phyloP scores from a whole-genome alignment of 1,139 yeast genomes.

The Blastobotrys capitulatus region DNA sequence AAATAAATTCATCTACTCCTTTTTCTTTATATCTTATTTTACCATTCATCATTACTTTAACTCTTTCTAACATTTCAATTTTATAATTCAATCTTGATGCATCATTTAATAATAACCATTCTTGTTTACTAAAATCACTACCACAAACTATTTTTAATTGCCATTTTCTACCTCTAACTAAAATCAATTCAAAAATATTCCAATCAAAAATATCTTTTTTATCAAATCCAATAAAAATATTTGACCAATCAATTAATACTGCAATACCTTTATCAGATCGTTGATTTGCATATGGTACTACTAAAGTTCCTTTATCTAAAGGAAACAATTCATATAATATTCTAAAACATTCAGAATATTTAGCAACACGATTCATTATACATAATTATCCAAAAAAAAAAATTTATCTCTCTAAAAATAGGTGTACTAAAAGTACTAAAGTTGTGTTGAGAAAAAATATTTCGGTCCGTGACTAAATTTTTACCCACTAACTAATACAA shows the following conservation, averaged over 20 bases:
- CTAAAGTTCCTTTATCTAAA: slow-evolving; percentile 18
- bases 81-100: slow-evolving; percentile 1
- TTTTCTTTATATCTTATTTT: slow-evolving; percentile 13
- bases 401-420: no score
- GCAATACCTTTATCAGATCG: slow-evolving; percentile 10
- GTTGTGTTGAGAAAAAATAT: no score
- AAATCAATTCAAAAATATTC: slow-evolving; percentile 17
- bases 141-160: slow-evolving; percentile 8
- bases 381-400: no score
- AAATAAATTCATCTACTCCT: slow-evolving; percentile 23
- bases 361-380: no score
- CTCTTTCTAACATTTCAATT: slow-evolving; percentile 3
- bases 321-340: slow-evolving; percentile 19
- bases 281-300: slow-evolving; percentile 17
- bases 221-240: slow-evolving; percentile 19
- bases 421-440: no score
- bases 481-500: no score
- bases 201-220: slow-evolving; percentile 13
- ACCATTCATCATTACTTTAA: neutral
- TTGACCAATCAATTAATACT: slow-evolving; percentile 23
- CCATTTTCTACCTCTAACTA: slow-evolving; percentile 20
- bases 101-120: neutral
- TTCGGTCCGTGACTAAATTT: no score
- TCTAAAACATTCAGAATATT: neutral
- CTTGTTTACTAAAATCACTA: neutral